Base-by-base conservation (phyloP, 2,329 filamentous ascomycete species). In the Septoria linicola region DNA sequence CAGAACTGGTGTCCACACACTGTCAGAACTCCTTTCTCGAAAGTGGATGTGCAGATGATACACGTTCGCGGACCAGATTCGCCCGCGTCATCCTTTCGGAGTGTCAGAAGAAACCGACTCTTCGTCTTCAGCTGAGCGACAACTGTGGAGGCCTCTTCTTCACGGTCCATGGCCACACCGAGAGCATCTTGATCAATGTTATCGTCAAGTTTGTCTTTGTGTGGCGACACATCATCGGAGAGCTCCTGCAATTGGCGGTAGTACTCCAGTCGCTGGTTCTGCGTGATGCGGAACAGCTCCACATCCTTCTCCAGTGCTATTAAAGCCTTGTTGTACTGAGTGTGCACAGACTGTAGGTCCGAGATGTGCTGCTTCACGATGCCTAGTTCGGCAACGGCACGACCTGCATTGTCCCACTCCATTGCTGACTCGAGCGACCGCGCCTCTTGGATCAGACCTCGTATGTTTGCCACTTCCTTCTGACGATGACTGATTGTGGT, bases 1-100 rank as follows among this genome's bases (percentile, higher is more conserved):
- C 92, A 96, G 66, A 90, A 97, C 58, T 89, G 83, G 66, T 99
- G 93, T 0, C 92, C 92, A 66, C 93, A 97, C 1, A 89, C 80
- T 0, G 92, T 96, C 55, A 92, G 75, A 45, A 87, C 82, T 46
- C 92, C 92, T n/a, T 83, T 75, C 52, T 86, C 83, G 62, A 96
- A 95, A 0, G 76, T 66, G 8, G 80, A 79, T 63, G 88, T 85
- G 66, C 93, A 99, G 60, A 99, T 96, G 49, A 95, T 81, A 66
- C 93, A 99, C 43, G 87, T 83, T 23, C 82, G 80, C 5, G 63
- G 62, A 6, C 63, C 62, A 3, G 82, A 76, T 51, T 64, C 69
- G 27, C 84, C 80, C 41, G 83, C 79, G 1, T 80, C 78, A 42
- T 79, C 81, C n/a, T 80, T 75, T 75, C 79, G 74, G 21, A 85